A percentile compares a stretch with the other conserved stretches of the same genome.
These are phyloP conservation scores for Orbilia oligospora DNA, from an alignment of 2,329 filamentous ascomycete species.

Conservation along the genomic window DNA sequence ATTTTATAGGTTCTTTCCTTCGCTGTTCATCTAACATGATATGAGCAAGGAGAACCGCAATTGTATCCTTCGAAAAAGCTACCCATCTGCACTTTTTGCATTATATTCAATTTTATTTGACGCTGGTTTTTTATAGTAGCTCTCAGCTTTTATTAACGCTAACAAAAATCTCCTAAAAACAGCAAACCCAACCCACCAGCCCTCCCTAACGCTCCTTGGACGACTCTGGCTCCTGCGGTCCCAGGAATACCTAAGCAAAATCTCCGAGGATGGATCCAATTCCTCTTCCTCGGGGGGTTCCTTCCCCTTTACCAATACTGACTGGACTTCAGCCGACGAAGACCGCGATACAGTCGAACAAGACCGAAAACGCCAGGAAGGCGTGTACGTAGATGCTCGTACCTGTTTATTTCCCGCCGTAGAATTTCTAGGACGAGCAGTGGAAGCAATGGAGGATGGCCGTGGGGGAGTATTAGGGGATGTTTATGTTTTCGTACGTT, in stretches of 20 bases:
- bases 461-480: slow-evolving; percentile 19
- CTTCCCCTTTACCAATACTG: slow-evolving; percentile 55
- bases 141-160: background rate
- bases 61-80: background rate
- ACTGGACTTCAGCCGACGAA: slow-evolving; percentile 59
- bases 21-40: background rate
- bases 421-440: slow-evolving; percentile 43
- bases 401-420: slow-evolving; percentile 59
- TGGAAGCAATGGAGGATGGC: slow-evolving; percentile 27
- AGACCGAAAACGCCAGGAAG: slow-evolving; percentile 51
- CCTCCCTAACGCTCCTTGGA: slow-evolving; percentile 45
- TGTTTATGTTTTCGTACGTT: slow-evolving; percentile 56
- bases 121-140: background rate
- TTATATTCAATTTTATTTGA: background rate
- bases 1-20: background rate
- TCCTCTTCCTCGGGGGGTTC: slow-evolving; percentile 52
- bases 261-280: slow-evolving; percentile 56
- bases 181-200: slow-evolving; percentile 40
- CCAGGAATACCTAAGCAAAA: slow-evolving; percentile 52
- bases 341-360: slow-evolving; percentile 53
- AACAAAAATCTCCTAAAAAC: background rate
- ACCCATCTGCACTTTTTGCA: background rate
- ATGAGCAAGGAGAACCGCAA: background rate
- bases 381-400: slow-evolving; percentile 54
- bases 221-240: slow-evolving; percentile 52